Conservation (phyloP, 2,329 filamentous ascomycete species). For the Onygena corvina region DNA sequence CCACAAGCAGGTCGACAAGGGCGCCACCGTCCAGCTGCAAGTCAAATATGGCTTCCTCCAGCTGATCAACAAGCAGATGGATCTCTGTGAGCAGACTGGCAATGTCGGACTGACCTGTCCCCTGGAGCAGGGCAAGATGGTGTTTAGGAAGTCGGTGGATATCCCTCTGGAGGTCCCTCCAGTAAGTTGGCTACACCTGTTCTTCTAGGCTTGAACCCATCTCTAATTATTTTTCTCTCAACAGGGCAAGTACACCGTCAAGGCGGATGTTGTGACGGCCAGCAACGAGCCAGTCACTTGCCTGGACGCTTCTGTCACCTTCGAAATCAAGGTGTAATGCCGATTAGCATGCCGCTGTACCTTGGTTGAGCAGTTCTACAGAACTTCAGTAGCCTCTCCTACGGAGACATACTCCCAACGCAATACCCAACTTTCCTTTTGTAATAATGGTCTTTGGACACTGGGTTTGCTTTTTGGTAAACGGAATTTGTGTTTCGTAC, state of each 20-base stretch:
- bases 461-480: too few species aligned
- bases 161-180: constrained; percentile 79
- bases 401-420: too few species aligned
- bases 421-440: too few species aligned
- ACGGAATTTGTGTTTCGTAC: too few species aligned
- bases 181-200: constrained; percentile 46
- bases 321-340: constrained; percentile 7
- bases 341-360: not conserved
- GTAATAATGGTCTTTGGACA: too few species aligned
- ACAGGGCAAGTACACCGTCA: constrained; percentile 79
- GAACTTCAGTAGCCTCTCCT: too few species aligned
- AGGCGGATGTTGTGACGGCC: constrained; percentile 68
- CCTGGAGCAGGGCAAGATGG: constrained; percentile 63
- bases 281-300: constrained; percentile 72
- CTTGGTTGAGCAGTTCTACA: too few species aligned
- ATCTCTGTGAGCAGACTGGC: constrained; percentile 78
- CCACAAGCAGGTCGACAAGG: constrained; percentile 57
- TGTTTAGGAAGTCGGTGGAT: constrained; percentile 67
- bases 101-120: constrained; percentile 87
- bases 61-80: constrained; percentile 65
- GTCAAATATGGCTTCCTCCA: constrained; percentile 94
- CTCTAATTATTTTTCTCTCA: not conserved
- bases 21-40: constrained; percentile 66
- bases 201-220: not conserved
- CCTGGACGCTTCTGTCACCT: constrained; percentile 48